Base-by-base conservation (phyloP, 208 protist genomes). In the Novymonas esmeraldas region DNA sequence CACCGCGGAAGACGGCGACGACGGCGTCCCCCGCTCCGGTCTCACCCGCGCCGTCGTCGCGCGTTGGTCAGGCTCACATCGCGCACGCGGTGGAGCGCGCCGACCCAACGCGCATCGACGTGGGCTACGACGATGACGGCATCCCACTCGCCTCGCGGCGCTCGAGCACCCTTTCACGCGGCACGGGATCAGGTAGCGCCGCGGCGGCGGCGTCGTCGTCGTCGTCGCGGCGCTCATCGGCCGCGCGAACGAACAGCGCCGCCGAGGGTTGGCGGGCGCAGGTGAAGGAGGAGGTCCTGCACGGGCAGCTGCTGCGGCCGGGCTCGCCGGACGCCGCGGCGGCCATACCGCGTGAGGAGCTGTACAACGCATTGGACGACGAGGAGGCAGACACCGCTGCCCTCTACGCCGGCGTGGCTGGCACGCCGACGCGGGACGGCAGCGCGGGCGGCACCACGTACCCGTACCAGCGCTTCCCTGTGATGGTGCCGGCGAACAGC, bases 121-220 rank as follows among this genome's bases (percentile, higher is more conserved):
- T 64, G 24, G 69, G 61, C 22, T 75, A 59, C 42, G 69, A 69
- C 28, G 31, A 64, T 29, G 45, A 64, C 55, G 67, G 55, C 38
- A 13, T 75, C 46, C 61, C 69, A 1, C 26, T 45, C 20, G 61
- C 69, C 16, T 52, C 59, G 5, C 18, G 36, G 2, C 18, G n/a
- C 59, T 28, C 59, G 28, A 26, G 59, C 42, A 54, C 18, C 24
- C 31, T 54, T n/a, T 50, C 45, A 22, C 18, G 6, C 20, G 18
- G 18, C 18, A n/a, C n/a, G n/a, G 20, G 28, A 54, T 20, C 66
- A 52, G 16, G 38, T 51, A 48, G 50, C 49, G 22, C 34, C 16
- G 22, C 48, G 34, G 18, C 66, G 39, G 58, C 42, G 14, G 7
- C 39, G 58, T 14, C 41, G 36, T 20, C 44, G 44, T 4, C 44